A percentile compares a stretch with the other conserved stretches of the same genome.
Conservation (phyloP, 73 alveolate species). For the Paramecium biaurelia region DNA sequence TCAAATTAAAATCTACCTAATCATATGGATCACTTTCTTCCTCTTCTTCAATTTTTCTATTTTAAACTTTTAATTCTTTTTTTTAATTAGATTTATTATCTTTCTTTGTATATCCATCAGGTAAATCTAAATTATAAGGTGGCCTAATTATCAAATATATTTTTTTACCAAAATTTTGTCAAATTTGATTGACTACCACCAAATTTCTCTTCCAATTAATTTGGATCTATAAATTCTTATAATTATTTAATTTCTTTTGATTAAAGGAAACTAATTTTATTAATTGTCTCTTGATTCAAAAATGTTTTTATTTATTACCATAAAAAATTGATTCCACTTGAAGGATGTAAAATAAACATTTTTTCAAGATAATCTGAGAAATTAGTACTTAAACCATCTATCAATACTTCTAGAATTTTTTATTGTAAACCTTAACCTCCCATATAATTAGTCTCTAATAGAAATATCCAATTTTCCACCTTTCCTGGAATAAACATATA, state of each 20-base stretch:
- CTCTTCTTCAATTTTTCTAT: not conserved
- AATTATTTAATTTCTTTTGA: not conserved
- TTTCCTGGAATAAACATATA: conserved; percentile 55
- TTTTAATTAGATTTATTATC: too few relatives aligned
- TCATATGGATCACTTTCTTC: not conserved
- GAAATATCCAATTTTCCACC: conserved; percentile 58
- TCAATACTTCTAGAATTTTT: conserved; percentile 31
- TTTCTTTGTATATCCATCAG: conserved; percentile 8
- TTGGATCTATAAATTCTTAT: not conserved
- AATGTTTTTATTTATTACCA: not conserved
- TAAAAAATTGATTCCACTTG: conserved; percentile 25
- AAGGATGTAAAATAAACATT: conserved; percentile 21
- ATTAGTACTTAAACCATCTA: conserved; percentile 18
- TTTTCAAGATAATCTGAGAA: conserved; percentile 26
- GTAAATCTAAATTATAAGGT: conserved; percentile 23
- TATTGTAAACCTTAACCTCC: conserved; percentile 32
- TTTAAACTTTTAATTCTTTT: not conserved
- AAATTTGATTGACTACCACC: not conserved
- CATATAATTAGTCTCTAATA: conserved; percentile 17
- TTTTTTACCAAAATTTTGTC: not conserved
- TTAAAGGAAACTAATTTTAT: not conserved
- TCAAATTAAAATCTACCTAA: not conserved
- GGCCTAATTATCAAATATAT: not conserved
- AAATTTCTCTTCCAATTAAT: not conserved
- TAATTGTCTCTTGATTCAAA: not conserved